These are phyloP conservation scores for Boletus subparvulus DNA, from an alignment of 768 basidiomycete species.

Conservation along the genomic window DNA sequence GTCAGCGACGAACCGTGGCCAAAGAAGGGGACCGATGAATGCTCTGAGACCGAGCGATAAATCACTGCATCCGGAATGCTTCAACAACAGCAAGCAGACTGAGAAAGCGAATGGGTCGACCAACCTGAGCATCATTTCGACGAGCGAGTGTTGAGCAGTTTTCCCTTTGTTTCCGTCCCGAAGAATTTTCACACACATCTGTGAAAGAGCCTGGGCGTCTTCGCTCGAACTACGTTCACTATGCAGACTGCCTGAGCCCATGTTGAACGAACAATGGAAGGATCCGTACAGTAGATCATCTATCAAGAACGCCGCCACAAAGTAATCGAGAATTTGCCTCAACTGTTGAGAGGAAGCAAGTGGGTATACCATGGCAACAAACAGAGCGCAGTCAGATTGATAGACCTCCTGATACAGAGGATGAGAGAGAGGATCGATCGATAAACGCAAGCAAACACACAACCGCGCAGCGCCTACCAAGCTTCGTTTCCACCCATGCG, in stretches of 20 bases:
- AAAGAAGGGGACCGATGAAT: constrained; percentile 9
- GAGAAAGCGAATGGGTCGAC: background rate
- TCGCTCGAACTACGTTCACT: background rate
- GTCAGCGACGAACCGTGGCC: constrained; percentile 8
- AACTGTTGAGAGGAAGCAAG: background rate
- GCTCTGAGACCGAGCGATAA: constrained; percentile 3
- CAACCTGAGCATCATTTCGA: constrained; percentile 11
- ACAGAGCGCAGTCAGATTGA: too few relatives aligned
- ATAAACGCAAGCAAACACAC: background rate
- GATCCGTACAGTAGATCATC: background rate
- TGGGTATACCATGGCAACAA: background rate
- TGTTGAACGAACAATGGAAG: background rate
- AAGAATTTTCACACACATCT: background rate
- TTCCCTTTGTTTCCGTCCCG: background rate
- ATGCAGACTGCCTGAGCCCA: background rate
- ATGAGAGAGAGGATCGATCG: background rate
- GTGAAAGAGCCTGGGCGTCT: background rate
- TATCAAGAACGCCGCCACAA: background rate
- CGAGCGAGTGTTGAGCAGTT: background rate
- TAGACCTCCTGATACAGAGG: too few relatives aligned
- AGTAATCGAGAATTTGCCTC: background rate
- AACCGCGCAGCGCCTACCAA: background rate
- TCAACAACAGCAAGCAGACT: background rate
- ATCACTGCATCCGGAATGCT: background rate
- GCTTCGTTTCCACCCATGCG: background rate